Evolutionary conservation across 192 early-diverging fungal genomes (phyloP).

Genomic region (Mortierella claussenii): DNA sequence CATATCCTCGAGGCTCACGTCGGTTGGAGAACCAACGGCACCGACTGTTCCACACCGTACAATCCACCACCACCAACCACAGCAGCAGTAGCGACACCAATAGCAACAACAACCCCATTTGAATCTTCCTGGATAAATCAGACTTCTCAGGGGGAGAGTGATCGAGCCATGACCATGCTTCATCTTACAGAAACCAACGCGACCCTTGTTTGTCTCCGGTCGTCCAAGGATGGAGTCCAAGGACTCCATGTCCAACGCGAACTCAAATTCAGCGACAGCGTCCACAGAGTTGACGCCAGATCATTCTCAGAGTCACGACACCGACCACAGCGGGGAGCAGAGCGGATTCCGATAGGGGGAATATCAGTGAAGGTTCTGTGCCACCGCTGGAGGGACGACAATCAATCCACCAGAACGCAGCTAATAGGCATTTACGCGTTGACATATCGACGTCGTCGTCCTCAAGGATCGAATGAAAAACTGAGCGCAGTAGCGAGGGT

Average conservation of each 20-base stretch:
- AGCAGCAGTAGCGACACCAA: too few species aligned
- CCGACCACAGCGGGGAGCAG: conserved; percentile 46
- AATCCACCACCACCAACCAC: neutral
- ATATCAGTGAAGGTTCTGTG: conserved; percentile 16
- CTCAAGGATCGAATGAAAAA: conserved; percentile 26
- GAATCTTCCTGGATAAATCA: too few species aligned
- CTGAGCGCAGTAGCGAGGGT: too few species aligned
- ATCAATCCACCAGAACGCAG: neutral
- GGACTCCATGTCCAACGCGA: too few species aligned
- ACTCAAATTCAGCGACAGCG: too few species aligned
- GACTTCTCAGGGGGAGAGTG: conserved; percentile 3
- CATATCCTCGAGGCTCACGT: conserved; percentile 28
- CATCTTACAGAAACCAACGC: conserved; percentile 13
- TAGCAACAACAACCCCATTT: too few species aligned
- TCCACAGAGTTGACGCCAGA: conserved; percentile 39
- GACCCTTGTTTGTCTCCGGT: conserved; percentile 27
- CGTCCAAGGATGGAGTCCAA: conserved; percentile 40
- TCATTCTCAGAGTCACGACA: conserved; percentile 32
- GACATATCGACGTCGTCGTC: too few species aligned
- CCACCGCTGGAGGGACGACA: conserved; percentile 5
- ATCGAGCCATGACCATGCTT: too few species aligned
- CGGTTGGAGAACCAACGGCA: conserved; percentile 34
- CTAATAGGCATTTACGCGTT: conserved; percentile 19
- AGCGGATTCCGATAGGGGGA: conserved; percentile 33
- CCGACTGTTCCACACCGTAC: conserved; percentile 19